Base-by-base conservation (phyloP, 2,329 filamentous ascomycete species). In the Xylariaceae sp. region DNA sequence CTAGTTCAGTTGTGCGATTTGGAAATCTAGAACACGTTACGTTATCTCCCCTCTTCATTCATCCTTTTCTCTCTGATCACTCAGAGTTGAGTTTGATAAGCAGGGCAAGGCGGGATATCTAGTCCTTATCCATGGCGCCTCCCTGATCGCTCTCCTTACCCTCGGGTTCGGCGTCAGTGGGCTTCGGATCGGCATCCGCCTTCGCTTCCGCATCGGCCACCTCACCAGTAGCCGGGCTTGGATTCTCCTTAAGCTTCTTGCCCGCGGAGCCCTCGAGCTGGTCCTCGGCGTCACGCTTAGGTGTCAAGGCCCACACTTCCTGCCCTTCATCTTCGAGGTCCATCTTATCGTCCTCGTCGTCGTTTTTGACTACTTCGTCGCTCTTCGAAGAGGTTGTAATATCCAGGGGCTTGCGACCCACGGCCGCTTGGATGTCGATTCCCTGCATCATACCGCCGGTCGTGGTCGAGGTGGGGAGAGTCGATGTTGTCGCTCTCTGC, bases 361-460 rank as follows among this genome's bases (percentile, higher is more conserved):
- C 34, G 17, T 43, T 39, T 26, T 61, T 40, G 12, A 12, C 11
- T 4, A 23, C 34, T 19, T 43, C 58, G 64, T 44, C 67, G 64
- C 26, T 63, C 60, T 47, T 65, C 57, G 17, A 61, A 41, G 53
- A 41, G 24, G 50, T 16, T 24, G 72, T 67, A 2, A 29, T n/a
- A 5, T 61, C 59, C 5, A 57, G 34, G 14, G 73, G 69, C 58
- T 79, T 83, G 21, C 85, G 75, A 1, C 85, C 85, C 3, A 87
- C 83, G 3, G 85, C 85, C 17, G 83, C 84, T 67, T 85, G 84
- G 19, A 87, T 73, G 65, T 87, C 82, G 58, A 87, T 84, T 11
- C 78, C 81, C 49, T 80, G 78, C 73, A 82, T 80, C 44, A 82
- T 65, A 33, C 75, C 71, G 46, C 72, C 66, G 44, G 65, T 73